These are phyloP conservation scores for Penicillium fuscoglaucum DNA, from an alignment of 2,329 filamentous ascomycete species.

Conservation along the genomic window DNA sequence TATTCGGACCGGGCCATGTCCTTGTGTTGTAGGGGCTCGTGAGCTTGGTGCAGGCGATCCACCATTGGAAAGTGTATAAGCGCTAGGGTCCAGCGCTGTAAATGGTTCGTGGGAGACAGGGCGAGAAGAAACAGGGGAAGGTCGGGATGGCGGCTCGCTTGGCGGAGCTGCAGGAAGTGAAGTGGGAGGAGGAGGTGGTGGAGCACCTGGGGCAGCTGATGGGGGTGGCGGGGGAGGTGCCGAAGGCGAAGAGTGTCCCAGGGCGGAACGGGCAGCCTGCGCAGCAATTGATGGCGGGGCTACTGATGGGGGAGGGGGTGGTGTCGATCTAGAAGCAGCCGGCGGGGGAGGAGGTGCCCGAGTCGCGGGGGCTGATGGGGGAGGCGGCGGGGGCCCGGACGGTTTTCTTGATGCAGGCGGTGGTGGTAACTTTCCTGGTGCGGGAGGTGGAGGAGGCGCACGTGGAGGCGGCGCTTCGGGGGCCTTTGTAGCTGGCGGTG, in stretches of 20 bases:
- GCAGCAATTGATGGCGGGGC: slow-evolving; percentile 52
- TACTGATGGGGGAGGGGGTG: slow-evolving; percentile 29
- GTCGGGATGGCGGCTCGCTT: slow-evolving; percentile 47
- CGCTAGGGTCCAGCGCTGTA: slow-evolving; percentile 71
- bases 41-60: slow-evolving; percentile 33
- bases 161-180: slow-evolving; percentile 42
- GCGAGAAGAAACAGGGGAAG: slow-evolving; percentile 39
- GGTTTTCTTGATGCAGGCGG: slow-evolving; percentile 61
- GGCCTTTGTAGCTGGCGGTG: slow-evolving; percentile 56
- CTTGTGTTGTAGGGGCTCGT: slow-evolving; percentile 28
- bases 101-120: slow-evolving; percentile 48
- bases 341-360: slow-evolving; percentile 46
- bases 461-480: slow-evolving; percentile 49
- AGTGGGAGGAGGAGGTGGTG: slow-evolving; percentile 38
- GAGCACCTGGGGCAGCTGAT: slow-evolving; percentile 47
- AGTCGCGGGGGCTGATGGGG: slow-evolving; percentile 45
- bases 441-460: slow-evolving; percentile 68
- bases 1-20: slow-evolving; percentile 54
- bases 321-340: slow-evolving; percentile 47
- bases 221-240: slow-evolving; percentile 51
- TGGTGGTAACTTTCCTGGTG: slow-evolving; percentile 51
- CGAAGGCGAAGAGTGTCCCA: slow-evolving; percentile 45
- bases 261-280: slow-evolving; percentile 60
- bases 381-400: slow-evolving; percentile 50
- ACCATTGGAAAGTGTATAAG: slow-evolving; percentile 73